Conservation (phyloP, 345 rosid species). For the Physaria fendleri region DNA sequence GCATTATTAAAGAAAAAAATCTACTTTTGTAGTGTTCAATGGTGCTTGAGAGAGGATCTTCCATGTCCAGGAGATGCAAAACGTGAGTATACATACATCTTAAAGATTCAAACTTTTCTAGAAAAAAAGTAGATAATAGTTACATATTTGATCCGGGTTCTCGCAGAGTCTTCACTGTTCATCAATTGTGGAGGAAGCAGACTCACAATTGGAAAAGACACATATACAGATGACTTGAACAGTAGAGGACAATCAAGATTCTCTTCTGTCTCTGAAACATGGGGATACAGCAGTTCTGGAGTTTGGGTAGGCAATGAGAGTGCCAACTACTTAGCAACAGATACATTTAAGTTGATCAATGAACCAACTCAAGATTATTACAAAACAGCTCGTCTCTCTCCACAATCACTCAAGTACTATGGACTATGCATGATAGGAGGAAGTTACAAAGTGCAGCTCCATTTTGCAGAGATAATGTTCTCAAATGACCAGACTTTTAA, state of each 20-base stretch:
- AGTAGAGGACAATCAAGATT: slow-evolving; percentile 37
- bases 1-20: neutral
- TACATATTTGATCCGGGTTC: no score
- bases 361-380: slow-evolving; percentile 34
- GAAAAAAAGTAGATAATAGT: no score
- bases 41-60: slow-evolving; percentile 73
- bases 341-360: slow-evolving; percentile 31
- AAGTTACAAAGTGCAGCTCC: slow-evolving; percentile 57
- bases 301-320: slow-evolving; percentile 11
- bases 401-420: slow-evolving; percentile 74
- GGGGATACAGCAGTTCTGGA: slow-evolving; percentile 88
- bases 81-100: no score
- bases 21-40: slow-evolving; percentile 32
- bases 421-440: slow-evolving; percentile 60
- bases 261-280: slow-evolving; percentile 19
- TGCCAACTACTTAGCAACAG: slow-evolving; percentile 17
- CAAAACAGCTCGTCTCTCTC: slow-evolving; percentile 59
- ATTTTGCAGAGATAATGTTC: slow-evolving; percentile 86
- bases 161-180: slow-evolving; percentile 57
- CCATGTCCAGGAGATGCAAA: slow-evolving; percentile 42
- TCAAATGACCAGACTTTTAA: slow-evolving; percentile 38
- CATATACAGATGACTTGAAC: slow-evolving; percentile 46
- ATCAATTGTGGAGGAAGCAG: slow-evolving; percentile 69
- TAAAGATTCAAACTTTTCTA: neutral
- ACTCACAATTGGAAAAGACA: slow-evolving; percentile 15